phyloP scores from a whole-genome alignment of 345 rosid genomes.

The Streptanthus diversifolius region DNA sequence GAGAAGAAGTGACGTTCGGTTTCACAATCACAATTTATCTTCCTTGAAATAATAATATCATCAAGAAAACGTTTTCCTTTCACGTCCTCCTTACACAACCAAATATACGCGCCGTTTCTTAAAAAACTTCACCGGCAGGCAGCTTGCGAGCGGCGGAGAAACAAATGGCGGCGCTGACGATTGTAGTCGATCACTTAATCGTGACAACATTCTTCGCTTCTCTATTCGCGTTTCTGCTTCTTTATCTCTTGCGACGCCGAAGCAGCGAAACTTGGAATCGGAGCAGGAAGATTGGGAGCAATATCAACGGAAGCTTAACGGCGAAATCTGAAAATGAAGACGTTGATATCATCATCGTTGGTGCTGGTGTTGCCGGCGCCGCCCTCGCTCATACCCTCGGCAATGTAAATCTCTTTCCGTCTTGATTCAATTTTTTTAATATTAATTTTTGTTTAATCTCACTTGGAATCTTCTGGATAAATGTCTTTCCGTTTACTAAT shows the following conservation, averaged over 20 bases:
- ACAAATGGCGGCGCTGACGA: background rate
- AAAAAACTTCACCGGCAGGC: background rate
- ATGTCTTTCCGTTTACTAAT: background rate
- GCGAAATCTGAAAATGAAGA: conserved; percentile 20
- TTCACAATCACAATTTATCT: conserved; percentile 25
- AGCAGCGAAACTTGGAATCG: background rate
- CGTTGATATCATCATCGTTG: conserved; percentile 61
- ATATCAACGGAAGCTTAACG: background rate
- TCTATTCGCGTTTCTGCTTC: conserved; percentile 5
- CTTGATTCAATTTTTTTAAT: background rate
- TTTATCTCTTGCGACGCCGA: conserved; percentile 26
- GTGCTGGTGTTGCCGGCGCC: conserved; percentile 87
- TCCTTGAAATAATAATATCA: background rate
- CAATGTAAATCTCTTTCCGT: conserved; percentile 39
- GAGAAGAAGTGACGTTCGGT: conserved; percentile 17
- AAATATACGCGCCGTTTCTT: conserved; percentile 13
- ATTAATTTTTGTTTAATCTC: background rate
- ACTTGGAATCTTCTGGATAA: background rate
- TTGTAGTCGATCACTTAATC: conserved; percentile 11
- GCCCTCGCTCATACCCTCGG: conserved; percentile 83
- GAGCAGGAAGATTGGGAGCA: background rate
- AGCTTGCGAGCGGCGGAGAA: conserved; percentile 3
- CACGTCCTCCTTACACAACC: background rate
- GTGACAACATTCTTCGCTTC: conserved; percentile 18
- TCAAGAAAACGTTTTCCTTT: background rate